Percentiles rank a stretch among this genome's conserved stretches.
phyloP scores from a whole-genome alignment of 352 stramenopile species.

The Achlya hypogyna region DNA sequence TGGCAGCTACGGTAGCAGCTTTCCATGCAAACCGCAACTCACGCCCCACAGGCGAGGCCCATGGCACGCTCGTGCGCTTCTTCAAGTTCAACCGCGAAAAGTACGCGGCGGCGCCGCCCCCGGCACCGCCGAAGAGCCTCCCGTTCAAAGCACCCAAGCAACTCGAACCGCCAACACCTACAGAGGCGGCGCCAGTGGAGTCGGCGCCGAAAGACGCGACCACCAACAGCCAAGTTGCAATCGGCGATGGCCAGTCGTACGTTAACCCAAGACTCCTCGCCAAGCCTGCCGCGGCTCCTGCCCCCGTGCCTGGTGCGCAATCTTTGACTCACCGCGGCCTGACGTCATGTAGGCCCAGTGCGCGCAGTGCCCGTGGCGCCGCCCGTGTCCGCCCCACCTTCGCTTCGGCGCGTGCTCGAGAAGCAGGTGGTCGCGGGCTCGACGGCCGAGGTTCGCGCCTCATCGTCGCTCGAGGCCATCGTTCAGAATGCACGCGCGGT shows the following conservation, averaged over 20 bases:
- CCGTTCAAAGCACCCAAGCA: neutral
- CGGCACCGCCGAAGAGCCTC: constrained; percentile 9
- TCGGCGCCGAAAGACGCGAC: neutral
- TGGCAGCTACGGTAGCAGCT: constrained; percentile 48
- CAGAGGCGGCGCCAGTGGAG: neutral
- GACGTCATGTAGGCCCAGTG: too few relatives aligned
- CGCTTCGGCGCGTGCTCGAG: neutral
- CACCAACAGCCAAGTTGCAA: constrained; percentile 25
- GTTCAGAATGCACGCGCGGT: neutral
- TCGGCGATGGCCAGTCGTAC: constrained; percentile 75
- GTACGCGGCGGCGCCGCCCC: constrained; percentile 25
- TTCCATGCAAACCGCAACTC: neutral
- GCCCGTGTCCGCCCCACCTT: too few relatives aligned
- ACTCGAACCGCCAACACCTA: neutral
- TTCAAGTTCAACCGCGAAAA: constrained; percentile 65
- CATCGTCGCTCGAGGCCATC: constrained; percentile 1
- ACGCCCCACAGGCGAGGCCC: constrained; percentile 45
- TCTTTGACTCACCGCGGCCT: constrained; percentile 41
- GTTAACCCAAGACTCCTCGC: constrained; percentile 33
- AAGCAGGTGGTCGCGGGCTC: neutral
- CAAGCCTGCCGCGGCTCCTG: constrained; percentile 43
- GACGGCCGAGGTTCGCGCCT: neutral
- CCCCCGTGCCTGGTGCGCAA: constrained; percentile 38
- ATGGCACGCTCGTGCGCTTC: constrained; percentile 75
- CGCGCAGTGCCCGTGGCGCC: too few relatives aligned